A percentile compares a stretch with the other conserved stretches of the same genome.
phyloP scores from a whole-genome alignment of 2,329 filamentous ascomycete genomes.

The Xylaria sp. region DNA sequence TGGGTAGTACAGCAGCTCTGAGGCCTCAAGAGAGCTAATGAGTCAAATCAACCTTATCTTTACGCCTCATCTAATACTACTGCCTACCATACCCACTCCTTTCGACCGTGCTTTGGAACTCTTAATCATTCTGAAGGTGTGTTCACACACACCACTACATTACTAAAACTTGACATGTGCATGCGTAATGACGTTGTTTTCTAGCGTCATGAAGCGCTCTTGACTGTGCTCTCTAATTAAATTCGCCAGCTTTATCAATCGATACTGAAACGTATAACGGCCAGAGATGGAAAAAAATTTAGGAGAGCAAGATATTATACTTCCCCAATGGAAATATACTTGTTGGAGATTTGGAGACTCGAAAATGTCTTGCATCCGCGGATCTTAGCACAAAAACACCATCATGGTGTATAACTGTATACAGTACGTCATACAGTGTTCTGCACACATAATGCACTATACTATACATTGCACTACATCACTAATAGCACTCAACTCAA shows the following conservation, averaged over 20 bases:
- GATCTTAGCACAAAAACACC: neutral
- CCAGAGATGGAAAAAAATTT: neutral
- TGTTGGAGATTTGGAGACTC: neutral
- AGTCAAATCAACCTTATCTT: conserved; percentile 24
- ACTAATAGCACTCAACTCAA: too few relatives aligned
- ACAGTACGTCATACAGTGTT: neutral
- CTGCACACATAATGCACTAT: neutral
- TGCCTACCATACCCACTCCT: neutral
- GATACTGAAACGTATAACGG: conserved; percentile 6
- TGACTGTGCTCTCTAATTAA: neutral
- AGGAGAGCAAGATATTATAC: neutral
- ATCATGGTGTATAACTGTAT: neutral
- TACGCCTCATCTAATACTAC: neutral
- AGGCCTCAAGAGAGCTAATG: neutral
- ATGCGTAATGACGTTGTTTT: conserved; percentile 28
- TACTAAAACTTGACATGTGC: conserved; percentile 11
- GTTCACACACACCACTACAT: neutral
- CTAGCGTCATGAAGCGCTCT: neutral
- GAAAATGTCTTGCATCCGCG: neutral
- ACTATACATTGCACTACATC: neutral
- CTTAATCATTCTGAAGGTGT: neutral
- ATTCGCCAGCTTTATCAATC: conserved; percentile 1
- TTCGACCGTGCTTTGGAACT: neutral
- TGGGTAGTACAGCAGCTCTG: neutral
- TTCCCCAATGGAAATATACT: neutral